Conservation (phyloP, 345 rosid genomes). For the Geranium brycei region DNA sequence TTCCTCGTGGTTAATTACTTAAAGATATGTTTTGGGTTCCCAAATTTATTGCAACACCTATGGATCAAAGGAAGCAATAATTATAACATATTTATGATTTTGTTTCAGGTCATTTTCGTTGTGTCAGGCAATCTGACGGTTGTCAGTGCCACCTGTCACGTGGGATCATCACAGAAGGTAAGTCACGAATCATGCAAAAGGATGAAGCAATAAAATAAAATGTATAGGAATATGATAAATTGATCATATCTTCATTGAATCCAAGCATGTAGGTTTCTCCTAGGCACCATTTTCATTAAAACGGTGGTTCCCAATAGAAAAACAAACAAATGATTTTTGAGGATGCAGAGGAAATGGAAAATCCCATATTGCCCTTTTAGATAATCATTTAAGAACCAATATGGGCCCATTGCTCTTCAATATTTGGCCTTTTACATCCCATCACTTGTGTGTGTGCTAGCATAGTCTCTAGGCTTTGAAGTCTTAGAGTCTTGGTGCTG, state of each 20-base stretch:
- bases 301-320: neutral
- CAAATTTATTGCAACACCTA: too few relatives aligned
- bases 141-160: too few relatives aligned
- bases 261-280: constrained; percentile 3
- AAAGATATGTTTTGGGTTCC: too few relatives aligned
- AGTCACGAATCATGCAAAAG: too few relatives aligned
- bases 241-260: constrained; percentile 10
- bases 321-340: neutral
- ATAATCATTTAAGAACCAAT: neutral
- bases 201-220: too few relatives aligned
- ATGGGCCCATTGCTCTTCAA: neutral
- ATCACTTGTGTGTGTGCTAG: neutral
- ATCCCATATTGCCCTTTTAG: too few relatives aligned
- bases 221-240: constrained; percentile 1
- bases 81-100: too few relatives aligned
- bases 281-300: constrained; percentile 6
- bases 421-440: neutral
- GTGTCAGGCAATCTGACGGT: too few relatives aligned
- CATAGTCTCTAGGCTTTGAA: neutral
- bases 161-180: neutral
- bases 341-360: neutral
- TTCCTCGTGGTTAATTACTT: too few relatives aligned
- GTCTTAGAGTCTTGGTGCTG: neutral
- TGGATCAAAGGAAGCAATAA: too few relatives aligned
- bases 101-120: too few relatives aligned